Base-by-base conservation (phyloP, 108 stramenopile species). In the Fragilaria crotonensis region DNA sequence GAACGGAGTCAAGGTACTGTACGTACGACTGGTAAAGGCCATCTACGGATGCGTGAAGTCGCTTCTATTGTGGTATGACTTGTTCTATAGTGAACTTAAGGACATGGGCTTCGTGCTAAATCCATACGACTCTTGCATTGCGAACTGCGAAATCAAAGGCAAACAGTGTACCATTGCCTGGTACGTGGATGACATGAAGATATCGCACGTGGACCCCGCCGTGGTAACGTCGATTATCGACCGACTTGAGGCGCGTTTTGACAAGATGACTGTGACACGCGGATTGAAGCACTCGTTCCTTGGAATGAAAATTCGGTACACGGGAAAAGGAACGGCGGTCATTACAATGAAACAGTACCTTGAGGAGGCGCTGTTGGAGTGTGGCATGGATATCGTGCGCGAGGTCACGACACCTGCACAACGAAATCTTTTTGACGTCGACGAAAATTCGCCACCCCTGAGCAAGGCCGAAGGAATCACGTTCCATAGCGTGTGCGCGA, bases 61-160 rank as follows among this genome's bases (percentile, higher is more conserved):
- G 14, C 61, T 62, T 20, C 28, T 70, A 19, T 31, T 71, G 45
- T 71, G 48, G 23, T 70, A 36, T 47, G 19, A 30, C 18, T 26
- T 51, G 25, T 50, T 64, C 4, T 29, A 25, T 4, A 46, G 9
- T 17, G 21, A 51, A 11, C n/a, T 68, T 0, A 14, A 33, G n/a
- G 50, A 51, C 20, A 17, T 19, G 29, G 78, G 74, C 21, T 80
- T 72, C 50, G 47, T 31, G 5, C 14, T 67, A 1, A 80, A 80
- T 52, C 70, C 74, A 17, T 75, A 72, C 57, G 71, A 80, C 55
- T 30, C 41, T 30, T 80, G 78, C 48, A 45, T 75, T 14, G 68
- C 70, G 2, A 80, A 80, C 60, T 26, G 50, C 26, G 19, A 11
- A n/a, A 54, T 68, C 3, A 23, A 49, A 19, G 49, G 66, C 14